Conservation (phyloP, 2,329 filamentous ascomycete species). For the Cercospora nicotianae region DNA sequence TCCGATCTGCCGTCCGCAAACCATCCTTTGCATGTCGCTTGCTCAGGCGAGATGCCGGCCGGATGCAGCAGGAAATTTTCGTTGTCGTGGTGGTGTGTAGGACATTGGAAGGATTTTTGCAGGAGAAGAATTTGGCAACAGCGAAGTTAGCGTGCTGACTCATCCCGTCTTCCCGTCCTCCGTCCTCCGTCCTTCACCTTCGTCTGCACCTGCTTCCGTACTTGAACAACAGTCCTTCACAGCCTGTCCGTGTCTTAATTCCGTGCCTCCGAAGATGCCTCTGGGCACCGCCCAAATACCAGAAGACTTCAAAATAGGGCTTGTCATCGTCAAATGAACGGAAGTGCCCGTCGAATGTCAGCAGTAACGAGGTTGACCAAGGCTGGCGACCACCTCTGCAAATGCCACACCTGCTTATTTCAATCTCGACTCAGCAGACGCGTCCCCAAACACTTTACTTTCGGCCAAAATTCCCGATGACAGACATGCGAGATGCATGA, state of each 20-base stretch:
- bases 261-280: background rate
- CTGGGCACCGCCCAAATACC: background rate
- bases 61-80: slow-evolving; percentile 9
- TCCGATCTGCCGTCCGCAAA: background rate
- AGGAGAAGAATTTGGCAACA: background rate
- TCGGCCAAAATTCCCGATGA: background rate
- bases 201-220: background rate
- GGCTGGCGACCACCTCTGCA: background rate
- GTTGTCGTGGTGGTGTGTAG: background rate
- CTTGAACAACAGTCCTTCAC: background rate
- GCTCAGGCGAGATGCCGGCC: slow-evolving; percentile 7
- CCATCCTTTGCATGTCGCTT: background rate
- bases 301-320: background rate
- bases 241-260: background rate
- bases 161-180: background rate
- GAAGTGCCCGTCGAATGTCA: background rate
- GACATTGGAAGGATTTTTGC: background rate
- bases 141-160: background rate
- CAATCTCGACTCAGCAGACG: background rate
- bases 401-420: background rate
- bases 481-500: background rate
- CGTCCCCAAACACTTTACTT: background rate
- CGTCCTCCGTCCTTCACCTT: background rate
- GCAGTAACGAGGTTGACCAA: background rate
- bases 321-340: background rate